Evolutionary conservation across 176 grass and related monocot genomes (phyloP).

Genomic region (Cenchrus fungigraminus): DNA sequence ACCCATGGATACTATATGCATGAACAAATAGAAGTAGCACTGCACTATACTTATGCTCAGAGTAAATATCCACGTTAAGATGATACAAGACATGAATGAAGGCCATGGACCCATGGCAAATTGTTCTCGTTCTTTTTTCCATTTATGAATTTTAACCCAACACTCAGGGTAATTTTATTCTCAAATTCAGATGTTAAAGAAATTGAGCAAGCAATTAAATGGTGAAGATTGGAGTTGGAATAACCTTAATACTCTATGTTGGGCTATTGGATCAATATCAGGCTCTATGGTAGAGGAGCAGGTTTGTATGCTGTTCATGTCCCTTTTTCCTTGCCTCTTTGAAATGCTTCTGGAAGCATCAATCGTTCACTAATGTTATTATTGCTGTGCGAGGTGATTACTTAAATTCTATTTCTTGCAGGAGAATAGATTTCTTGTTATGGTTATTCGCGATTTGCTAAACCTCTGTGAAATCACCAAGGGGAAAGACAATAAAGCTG

Average conservation of each 20-base stretch:
- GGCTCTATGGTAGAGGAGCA: constrained; percentile 99
- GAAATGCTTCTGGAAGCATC: constrained; percentile 2
- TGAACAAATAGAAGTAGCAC: not conserved
- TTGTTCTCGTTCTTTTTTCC: not conserved
- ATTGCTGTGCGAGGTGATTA: not conserved
- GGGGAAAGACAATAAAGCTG: constrained; percentile 99
- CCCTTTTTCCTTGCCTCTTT: not conserved
- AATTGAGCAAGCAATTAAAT: constrained; percentile 93
- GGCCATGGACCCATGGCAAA: not conserved
- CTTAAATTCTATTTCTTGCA: constrained; percentile 32
- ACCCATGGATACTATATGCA: not conserved
- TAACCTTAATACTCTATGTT: constrained; percentile 97
- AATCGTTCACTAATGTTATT: not conserved
- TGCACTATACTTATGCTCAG: not conserved
- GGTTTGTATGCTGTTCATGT: constrained; percentile 45
- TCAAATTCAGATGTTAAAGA: constrained; percentile 90
- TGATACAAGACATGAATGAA: constrained; percentile 3
- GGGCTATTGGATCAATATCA: constrained; percentile 99
- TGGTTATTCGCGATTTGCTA: constrained; percentile 98
- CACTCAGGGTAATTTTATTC: constrained; percentile 18
- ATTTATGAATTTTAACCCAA: constrained; percentile 13
- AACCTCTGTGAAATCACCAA: constrained; percentile 99
- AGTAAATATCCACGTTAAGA: not conserved
- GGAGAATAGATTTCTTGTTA: constrained; percentile 98
- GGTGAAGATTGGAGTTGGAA: constrained; percentile 99